These are phyloP conservation scores for Pyricularia grisea DNA, from an alignment of 2,329 filamentous ascomycete species.

Conservation along the genomic window DNA sequence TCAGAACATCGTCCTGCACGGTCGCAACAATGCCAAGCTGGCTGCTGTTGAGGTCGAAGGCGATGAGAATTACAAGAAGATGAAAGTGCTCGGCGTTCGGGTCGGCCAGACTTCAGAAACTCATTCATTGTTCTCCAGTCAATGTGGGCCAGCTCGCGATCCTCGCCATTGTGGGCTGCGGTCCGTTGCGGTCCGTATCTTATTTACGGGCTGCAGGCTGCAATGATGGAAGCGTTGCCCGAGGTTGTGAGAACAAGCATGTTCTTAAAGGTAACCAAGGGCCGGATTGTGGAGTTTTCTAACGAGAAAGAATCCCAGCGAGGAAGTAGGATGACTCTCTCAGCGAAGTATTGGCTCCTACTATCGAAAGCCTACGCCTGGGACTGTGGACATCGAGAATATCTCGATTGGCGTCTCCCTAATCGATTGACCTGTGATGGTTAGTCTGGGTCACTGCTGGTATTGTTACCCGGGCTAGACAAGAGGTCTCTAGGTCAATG, in stretches of 20 bases:
- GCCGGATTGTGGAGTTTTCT: background rate
- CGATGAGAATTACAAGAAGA: constrained; percentile 6
- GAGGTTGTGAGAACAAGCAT: background rate
- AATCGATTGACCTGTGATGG: background rate
- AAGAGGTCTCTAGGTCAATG: background rate
- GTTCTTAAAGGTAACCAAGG: constrained; percentile 3
- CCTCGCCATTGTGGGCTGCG: constrained; percentile 14
- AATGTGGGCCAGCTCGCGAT: constrained; percentile 7
- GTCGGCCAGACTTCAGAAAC: constrained; percentile 13
- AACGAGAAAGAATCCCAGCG: background rate
- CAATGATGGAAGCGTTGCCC: constrained; percentile 7
- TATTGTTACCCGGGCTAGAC: background rate
- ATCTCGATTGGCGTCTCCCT: no score
- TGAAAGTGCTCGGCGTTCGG: constrained; percentile 14
- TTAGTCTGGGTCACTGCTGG: background rate
- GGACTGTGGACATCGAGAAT: no score
- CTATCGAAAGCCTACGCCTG: background rate
- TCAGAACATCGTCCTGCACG: constrained; percentile 48
- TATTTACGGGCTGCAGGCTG: constrained; percentile 11
- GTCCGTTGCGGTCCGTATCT: constrained; percentile 12
- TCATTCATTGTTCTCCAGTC: constrained; percentile 6
- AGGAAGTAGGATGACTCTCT: background rate
- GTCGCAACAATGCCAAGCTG: constrained; percentile 41
- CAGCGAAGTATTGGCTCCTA: background rate
- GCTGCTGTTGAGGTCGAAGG: constrained; percentile 22